Conservation (phyloP, 495 filamentous ascomycete species). For the Penicillium samsonianum region DNA sequence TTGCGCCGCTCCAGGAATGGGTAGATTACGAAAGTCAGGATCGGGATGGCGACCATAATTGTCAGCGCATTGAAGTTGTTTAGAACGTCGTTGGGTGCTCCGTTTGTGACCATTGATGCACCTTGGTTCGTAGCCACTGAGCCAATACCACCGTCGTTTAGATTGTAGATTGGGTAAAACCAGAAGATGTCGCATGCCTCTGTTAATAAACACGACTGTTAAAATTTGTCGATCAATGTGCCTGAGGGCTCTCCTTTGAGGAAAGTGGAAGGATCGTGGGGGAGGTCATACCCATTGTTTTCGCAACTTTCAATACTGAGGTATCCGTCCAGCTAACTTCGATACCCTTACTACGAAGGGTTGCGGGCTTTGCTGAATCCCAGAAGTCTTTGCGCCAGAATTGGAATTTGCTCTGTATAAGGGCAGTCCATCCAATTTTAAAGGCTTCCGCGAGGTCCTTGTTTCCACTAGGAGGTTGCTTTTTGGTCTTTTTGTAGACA, state of each 20-base stretch:
- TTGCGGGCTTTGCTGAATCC: slow-evolving; percentile 64
- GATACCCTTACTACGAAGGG: slow-evolving; percentile 52
- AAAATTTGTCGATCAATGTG: not conserved
- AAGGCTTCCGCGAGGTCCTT: slow-evolving; percentile 58
- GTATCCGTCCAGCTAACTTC: slow-evolving; percentile 44
- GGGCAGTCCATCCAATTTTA: slow-evolving; percentile 52
- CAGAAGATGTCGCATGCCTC: slow-evolving; percentile 55
- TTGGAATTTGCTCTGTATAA: slow-evolving; percentile 57
- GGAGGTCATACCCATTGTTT: slow-evolving; percentile 38
- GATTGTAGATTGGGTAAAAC: slow-evolving; percentile 53
- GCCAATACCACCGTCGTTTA: slow-evolving; percentile 54
- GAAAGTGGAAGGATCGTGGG: too few species aligned
- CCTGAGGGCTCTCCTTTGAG: not conserved
- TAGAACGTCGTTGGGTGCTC: slow-evolving; percentile 71
- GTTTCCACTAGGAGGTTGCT: slow-evolving; percentile 49
- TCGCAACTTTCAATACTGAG: slow-evolving; percentile 48
- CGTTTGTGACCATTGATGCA: slow-evolving; percentile 64
- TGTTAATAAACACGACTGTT: slow-evolving; percentile 8
- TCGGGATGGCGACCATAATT: slow-evolving; percentile 64
- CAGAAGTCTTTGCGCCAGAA: slow-evolving; percentile 61
- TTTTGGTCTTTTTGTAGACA: slow-evolving; percentile 49
- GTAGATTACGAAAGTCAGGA: slow-evolving; percentile 65
- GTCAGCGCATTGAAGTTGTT: slow-evolving; percentile 69
- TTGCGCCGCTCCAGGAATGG: slow-evolving; percentile 53
- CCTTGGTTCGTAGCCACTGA: slow-evolving; percentile 51